Conservation (phyloP, 495 filamentous ascomycete species). For the Trichoderma parareesei region DNA sequence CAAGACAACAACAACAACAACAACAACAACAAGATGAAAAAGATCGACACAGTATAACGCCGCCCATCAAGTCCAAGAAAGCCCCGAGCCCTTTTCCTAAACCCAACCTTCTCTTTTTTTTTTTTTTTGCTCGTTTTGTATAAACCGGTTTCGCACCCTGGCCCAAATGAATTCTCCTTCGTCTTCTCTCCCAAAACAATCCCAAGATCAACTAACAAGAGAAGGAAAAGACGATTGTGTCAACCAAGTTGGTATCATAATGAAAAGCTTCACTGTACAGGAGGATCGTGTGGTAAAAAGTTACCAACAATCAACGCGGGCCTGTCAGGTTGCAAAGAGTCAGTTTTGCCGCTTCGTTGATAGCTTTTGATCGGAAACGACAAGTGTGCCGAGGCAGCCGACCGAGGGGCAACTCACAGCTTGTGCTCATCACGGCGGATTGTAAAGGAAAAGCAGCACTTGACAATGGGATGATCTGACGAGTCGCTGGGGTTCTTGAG, state of each 20-base stretch:
- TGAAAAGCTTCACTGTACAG: conserved; percentile 6
- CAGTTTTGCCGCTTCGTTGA: background rate
- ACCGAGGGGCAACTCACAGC: conserved; percentile 58
- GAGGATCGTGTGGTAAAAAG: conserved; percentile 67
- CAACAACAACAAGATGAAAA: background rate
- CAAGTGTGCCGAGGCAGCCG: no score
- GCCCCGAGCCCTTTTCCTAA: background rate
- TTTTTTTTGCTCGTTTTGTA: background rate
- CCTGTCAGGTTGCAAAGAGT: conserved; percentile 35
- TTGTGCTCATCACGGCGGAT: conserved; percentile 91
- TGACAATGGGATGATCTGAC: conserved; percentile 63
- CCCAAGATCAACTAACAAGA: no score
- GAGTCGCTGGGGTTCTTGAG: conserved; percentile 77
- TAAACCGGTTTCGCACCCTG: background rate
- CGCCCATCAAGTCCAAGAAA: background rate
- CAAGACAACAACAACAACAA: background rate
- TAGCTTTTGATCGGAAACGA: background rate
- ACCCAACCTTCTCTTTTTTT: background rate
- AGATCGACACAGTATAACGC: background rate
- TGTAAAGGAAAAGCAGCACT: conserved; percentile 96
- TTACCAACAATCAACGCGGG: conserved; percentile 94
- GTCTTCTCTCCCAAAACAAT: background rate
- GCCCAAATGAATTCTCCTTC: background rate
- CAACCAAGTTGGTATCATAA: background rate
- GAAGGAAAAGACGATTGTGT: background rate